These are phyloP conservation scores for Phaseolus coccineus DNA, from an alignment of 331 rosid genomes.

Conservation along the genomic window DNA sequence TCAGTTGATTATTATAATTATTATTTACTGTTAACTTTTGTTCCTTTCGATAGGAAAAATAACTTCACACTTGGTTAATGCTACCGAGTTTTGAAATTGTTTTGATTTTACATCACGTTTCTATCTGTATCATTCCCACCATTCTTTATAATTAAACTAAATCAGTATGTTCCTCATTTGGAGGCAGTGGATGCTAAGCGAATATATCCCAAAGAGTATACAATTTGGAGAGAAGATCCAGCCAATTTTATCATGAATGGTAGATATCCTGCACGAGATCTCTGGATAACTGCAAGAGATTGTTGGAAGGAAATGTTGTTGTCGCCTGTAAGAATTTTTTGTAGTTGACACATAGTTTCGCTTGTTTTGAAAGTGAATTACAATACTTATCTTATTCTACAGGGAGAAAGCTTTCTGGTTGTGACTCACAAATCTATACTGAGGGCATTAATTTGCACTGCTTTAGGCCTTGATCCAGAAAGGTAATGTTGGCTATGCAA, in stretches of 20 bases:
- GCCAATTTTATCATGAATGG: slow-evolving; percentile 69
- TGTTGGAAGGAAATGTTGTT: slow-evolving; percentile 81
- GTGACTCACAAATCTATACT: slow-evolving; percentile 83
- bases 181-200: slow-evolving; percentile 93
- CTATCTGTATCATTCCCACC: slow-evolving; percentile 9
- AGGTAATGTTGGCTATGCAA: slow-evolving; percentile 51
- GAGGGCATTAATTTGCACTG: slow-evolving; percentile 78
- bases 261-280: slow-evolving; percentile 65
- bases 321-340: slow-evolving; percentile 63
- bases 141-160: slow-evolving; percentile 49
- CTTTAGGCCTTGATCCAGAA: slow-evolving; percentile 75
- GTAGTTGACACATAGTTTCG: slow-evolving; percentile 9
- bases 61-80: slow-evolving; percentile 20
- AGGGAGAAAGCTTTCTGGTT: slow-evolving; percentile 78
- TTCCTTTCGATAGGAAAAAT: slow-evolving; percentile 5
- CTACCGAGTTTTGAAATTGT: not conserved
- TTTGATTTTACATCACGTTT: slow-evolving; percentile 8
- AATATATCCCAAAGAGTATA: slow-evolving; percentile 69
- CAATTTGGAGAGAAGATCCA: slow-evolving; percentile 81
- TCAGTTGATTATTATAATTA: slow-evolving; percentile 5
- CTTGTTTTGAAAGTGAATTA: slow-evolving; percentile 24
- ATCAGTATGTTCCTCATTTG: slow-evolving; percentile 65
- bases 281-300: slow-evolving; percentile 68
- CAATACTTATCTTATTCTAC: slow-evolving; percentile 40
- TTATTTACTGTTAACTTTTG: not conserved